A percentile compares a stretch with the other conserved stretches of the same genome.
Conservation (phyloP, 768 basidiomycete genomes). For the Phlegmacium glaucopus region DNA sequence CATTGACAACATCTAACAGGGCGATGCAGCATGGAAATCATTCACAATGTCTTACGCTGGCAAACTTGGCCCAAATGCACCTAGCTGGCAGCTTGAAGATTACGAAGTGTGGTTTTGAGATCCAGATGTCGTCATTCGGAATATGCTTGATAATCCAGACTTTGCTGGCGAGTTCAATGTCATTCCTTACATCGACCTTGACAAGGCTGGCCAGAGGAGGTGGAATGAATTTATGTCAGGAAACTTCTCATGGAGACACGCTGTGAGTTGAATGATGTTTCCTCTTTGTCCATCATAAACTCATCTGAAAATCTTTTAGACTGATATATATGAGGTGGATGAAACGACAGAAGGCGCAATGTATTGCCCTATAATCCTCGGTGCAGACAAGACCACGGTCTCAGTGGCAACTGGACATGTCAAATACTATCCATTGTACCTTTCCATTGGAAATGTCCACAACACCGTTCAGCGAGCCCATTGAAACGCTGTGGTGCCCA, state of each 20-base stretch:
- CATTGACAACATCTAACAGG: too few species aligned
- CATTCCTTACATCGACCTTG: slow-evolving; percentile 19
- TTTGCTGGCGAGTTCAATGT: slow-evolving; percentile 22
- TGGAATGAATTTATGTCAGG: slow-evolving; percentile 33
- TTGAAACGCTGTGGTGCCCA: not conserved
- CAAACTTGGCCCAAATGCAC: slow-evolving; percentile 11
- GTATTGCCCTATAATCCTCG: slow-evolving; percentile 12
- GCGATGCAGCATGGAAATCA: too few species aligned
- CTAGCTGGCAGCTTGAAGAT: slow-evolving; percentile 16
- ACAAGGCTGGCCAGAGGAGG: too few species aligned
- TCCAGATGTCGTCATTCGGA: slow-evolving; percentile 15
- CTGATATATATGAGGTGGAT: not conserved
- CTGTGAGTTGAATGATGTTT: not conserved
- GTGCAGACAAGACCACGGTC: slow-evolving; percentile 15
- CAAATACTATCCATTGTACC: slow-evolving; percentile 11
- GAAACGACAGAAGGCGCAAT: slow-evolving; percentile 5
- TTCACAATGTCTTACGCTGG: too few species aligned
- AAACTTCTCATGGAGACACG: slow-evolving; percentile 26
- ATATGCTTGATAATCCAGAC: slow-evolving; percentile 26
- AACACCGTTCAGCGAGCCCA: slow-evolving; percentile 8
- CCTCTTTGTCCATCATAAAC: not conserved
- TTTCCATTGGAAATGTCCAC: slow-evolving; percentile 11
- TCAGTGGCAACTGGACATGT: slow-evolving; percentile 10
- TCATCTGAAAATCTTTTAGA: not conserved
- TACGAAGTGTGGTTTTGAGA: slow-evolving; percentile 23